Percentiles rank a stretch among this genome's conserved stretches.
These are phyloP conservation scores for Adansonia madagascariensis DNA, from an alignment of 441 rosid species.

Conservation along the genomic window DNA sequence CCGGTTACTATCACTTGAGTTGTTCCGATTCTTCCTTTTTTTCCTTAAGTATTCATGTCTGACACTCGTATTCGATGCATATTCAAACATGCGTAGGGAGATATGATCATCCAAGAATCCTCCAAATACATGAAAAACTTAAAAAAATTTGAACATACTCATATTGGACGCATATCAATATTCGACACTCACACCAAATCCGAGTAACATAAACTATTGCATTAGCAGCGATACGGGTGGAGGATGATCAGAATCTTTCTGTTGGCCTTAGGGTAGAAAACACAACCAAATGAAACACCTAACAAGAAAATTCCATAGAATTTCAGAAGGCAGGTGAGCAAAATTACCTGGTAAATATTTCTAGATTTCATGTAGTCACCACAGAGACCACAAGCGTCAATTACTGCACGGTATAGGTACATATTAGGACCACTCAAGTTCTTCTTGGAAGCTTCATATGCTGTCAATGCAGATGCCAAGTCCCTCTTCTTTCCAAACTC, in stretches of 20 bases:
- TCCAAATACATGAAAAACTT: too few relatives aligned
- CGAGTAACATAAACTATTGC: too few relatives aligned
- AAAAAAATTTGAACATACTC: too few relatives aligned
- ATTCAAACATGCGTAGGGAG: too few relatives aligned
- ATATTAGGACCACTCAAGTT: slow-evolving; percentile 61
- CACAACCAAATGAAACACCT: slow-evolving; percentile 22
- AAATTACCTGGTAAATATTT: slow-evolving; percentile 74
- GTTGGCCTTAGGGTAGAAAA: not conserved
- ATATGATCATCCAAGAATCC: too few relatives aligned
- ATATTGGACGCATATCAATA: too few relatives aligned
- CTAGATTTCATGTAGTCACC: slow-evolving; percentile 77
- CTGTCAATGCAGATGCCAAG: slow-evolving; percentile 68
- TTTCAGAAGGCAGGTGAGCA: slow-evolving; percentile 26
- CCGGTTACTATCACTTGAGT: not conserved
- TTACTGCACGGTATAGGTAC: slow-evolving; percentile 75
- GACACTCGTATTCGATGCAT: too few relatives aligned
- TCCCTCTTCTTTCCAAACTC: slow-evolving; percentile 82
- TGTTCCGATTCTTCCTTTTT: too few relatives aligned
- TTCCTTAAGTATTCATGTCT: too few relatives aligned
- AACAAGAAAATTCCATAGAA: slow-evolving; percentile 18
- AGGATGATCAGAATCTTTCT: not conserved
- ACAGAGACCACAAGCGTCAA: slow-evolving; percentile 82
- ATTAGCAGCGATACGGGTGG: slow-evolving; percentile 5
- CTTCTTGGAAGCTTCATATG: slow-evolving; percentile 68
- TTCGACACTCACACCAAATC: too few relatives aligned